Percentiles rank a stretch among this genome's conserved stretches.
Evolutionary conservation across 768 basidiomycete genomes (phyloP).

Genomic region (Dentipellis sp.): DNA sequence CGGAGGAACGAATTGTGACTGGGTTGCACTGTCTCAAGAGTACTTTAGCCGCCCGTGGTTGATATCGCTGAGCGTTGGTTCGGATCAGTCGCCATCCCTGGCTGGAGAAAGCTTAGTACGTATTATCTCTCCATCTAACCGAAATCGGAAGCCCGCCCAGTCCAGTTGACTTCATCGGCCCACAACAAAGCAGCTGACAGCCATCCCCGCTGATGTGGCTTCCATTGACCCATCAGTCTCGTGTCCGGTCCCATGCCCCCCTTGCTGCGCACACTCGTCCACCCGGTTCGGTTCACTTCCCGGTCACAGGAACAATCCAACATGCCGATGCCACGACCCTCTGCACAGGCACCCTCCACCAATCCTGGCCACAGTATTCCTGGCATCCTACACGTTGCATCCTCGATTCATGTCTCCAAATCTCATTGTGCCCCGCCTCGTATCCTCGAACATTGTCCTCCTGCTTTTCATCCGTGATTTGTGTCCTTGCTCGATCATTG

Average conservation of each 20-base stretch:
- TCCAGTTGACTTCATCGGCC: neutral
- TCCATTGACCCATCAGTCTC: neutral
- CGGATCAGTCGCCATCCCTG: neutral
- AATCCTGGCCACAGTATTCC: neutral
- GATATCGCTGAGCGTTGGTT: neutral
- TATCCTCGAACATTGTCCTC: no score
- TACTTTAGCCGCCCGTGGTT: neutral
- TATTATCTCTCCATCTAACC: neutral
- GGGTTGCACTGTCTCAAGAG: neutral
- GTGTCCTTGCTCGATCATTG: no score
- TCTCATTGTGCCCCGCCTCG: neutral
- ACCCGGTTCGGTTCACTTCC: neutral
- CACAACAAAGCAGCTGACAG: neutral
- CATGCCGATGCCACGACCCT: neutral
- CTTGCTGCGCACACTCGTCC: neutral
- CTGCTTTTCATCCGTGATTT: no score
- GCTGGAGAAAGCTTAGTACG: neutral
- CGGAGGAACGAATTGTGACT: neutral
- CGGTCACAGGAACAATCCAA: conserved; percentile 3
- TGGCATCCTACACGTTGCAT: neutral
- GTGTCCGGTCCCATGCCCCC: neutral
- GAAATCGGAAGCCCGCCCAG: neutral
- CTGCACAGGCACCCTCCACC: neutral
- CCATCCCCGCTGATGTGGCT: neutral
- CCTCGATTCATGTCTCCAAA: neutral